Conservation (phyloP, 345 rosid species). For the Bretschneidera sinensis region DNA sequence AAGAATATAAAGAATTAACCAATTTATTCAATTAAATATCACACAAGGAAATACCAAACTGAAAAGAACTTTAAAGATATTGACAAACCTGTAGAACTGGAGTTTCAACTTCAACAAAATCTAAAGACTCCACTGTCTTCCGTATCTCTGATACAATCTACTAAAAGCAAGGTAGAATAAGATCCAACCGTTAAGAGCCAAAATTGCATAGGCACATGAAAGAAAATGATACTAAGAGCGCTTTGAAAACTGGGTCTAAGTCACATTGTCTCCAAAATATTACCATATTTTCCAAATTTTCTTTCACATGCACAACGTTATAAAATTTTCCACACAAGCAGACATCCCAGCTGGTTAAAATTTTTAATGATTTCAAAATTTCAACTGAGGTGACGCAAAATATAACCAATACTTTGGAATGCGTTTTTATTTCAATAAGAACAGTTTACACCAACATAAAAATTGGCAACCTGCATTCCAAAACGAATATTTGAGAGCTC, state of each 20-base stretch:
- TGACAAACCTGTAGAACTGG: constrained; percentile 89
- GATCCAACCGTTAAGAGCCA: not conserved
- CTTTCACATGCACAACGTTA: not conserved
- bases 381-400: not conserved
- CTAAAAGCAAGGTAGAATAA: constrained; percentile 18
- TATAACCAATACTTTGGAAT: too few species aligned
- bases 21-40: too few species aligned
- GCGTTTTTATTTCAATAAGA: too few species aligned
- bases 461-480: too few species aligned
- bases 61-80: constrained; percentile 15
- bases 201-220: not conserved
- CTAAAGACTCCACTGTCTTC: constrained; percentile 70
- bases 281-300: not conserved
- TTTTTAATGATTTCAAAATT: not conserved
- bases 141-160: constrained; percentile 86
- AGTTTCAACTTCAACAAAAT: constrained; percentile 92
- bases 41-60: too few species aligned
- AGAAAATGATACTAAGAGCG: not conserved
- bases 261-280: too few species aligned
- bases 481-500: too few species aligned
- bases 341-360: not conserved
- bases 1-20: constrained; percentile 2
- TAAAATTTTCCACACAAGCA: not conserved
- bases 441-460: too few species aligned
- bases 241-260: not conserved